Evolutionary conservation across 106 monocot species (phyloP), one percentile per base, ranked within the genome.

Genomic region (Agapanthus africanus): DNA sequence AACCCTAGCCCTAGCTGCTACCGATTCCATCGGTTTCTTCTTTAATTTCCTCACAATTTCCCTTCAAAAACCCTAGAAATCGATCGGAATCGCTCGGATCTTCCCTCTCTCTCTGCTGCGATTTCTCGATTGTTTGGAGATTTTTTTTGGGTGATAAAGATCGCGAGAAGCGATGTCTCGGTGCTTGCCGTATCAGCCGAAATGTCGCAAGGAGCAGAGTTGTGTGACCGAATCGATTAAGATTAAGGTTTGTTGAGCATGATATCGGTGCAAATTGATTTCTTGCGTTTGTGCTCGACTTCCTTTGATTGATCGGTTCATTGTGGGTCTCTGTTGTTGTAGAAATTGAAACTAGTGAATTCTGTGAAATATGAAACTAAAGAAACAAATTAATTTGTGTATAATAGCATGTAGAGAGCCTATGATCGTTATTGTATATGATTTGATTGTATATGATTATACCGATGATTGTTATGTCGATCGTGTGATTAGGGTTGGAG

Each of bases 231-330:
- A 77, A 79, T 59, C 79, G 72, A 77, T n/a, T n/a, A n/a, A n/a
- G n/a, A n/a, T 80, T 42, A 84, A 84, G 84, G 84, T 84, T 80
- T 65, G 84, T 84, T 84, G 79, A 76, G 79, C 79, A 73, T 66
- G 70, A 44, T 64, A 64, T 42, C 57, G 25, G 59, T 44, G 40
- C 63, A 33, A 60, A 57, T 76, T 70, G 63, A 65, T 66, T 73
- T 68, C 62, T 77, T 77, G 67, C 66, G 49, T 66, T 77, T 37
- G 44, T 79, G 74, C 79, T 79, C 74, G 70, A 66, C 79, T 70
- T 56, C 19, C 44, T 50, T 54, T 62, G 65, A 57, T 40, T 54
- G 73, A 38, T 54, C 39, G 70, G 70, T 54, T 56, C 54, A 31
- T 11, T 31, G 56, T 57, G 56, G 56, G 13, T 3, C 2, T 5